Conservation (phyloP, 2,329 filamentous ascomycete species). For the Daldinia sp. region DNA sequence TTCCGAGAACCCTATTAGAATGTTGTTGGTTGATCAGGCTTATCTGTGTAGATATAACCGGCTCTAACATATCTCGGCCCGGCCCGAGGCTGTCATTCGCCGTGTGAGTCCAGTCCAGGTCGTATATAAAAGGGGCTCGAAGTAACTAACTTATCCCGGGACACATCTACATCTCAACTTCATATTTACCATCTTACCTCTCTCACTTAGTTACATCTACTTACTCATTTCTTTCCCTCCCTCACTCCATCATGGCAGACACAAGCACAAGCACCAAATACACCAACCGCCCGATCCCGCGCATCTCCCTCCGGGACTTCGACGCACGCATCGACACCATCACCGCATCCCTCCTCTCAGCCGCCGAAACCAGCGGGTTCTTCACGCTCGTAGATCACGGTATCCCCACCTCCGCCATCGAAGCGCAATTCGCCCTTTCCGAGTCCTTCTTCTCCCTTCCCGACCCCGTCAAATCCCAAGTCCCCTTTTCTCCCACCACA, state of each 20-base stretch:
- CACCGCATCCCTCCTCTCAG: conserved; percentile 62
- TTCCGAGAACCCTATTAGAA: neutral
- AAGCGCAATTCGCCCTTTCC: conserved; percentile 64
- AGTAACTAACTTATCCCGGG: neutral
- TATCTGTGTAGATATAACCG: conserved; percentile 7
- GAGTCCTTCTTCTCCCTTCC: conserved; percentile 67
- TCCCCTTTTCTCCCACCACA: conserved; percentile 63
- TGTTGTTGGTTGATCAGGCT: conserved; percentile 2
- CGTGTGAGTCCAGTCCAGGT: neutral
- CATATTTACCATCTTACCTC: neutral
- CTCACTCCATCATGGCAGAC: conserved; percentile 42
- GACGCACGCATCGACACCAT: conserved; percentile 65
- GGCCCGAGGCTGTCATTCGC: neutral
- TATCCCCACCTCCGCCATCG: conserved; percentile 62
- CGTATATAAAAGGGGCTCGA: conserved; percentile 9
- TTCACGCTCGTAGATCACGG: conserved; percentile 69
- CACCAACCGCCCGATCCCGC: conserved; percentile 58
- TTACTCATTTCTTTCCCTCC: neutral
- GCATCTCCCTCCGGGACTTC: conserved; percentile 68
- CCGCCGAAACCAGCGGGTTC: conserved; percentile 71
- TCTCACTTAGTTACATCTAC: neutral
- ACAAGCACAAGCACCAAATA: conserved; percentile 54
- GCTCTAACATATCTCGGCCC: neutral
- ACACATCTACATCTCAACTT: neutral
- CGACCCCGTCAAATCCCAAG: conserved; percentile 63